Conservation (phyloP, 129 eudicot species). For the Cynara cardunculus region DNA sequence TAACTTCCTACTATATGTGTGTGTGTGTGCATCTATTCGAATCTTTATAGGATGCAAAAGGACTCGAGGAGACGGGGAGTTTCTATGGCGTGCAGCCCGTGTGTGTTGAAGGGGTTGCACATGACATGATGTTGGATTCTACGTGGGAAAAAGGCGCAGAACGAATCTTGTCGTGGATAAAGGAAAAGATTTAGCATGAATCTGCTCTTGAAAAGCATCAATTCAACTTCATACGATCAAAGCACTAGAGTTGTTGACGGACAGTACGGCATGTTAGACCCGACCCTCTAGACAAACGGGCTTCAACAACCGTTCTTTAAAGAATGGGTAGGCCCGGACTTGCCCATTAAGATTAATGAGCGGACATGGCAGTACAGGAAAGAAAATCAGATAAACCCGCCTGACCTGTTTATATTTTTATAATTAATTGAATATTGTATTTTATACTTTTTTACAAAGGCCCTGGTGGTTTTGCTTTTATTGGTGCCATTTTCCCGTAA, state of each 20-base stretch:
- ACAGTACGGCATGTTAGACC: background rate
- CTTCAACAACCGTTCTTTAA: background rate
- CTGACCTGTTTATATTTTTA: background rate
- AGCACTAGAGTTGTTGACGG: background rate
- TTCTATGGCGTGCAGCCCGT: slow-evolving; percentile 68
- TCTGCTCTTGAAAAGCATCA: background rate
- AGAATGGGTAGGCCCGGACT: background rate
- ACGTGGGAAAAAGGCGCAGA: slow-evolving; percentile 84
- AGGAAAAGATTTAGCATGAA: slow-evolving; percentile 11
- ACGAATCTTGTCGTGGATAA: slow-evolving; percentile 55
- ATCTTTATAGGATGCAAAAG: slow-evolving; percentile 65
- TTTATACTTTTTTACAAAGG: too few relatives aligned
- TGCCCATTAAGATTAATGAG: background rate
- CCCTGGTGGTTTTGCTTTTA: too few relatives aligned
- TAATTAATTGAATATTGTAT: too few relatives aligned
- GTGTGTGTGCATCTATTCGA: background rate
- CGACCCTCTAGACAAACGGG: background rate
- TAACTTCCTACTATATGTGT: background rate
- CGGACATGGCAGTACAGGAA: background rate
- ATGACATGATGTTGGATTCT: slow-evolving; percentile 89
- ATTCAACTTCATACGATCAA: background rate
- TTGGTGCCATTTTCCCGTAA: too few relatives aligned
- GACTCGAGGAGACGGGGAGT: slow-evolving; percentile 68
- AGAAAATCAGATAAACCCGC: background rate
- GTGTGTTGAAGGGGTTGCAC: slow-evolving; percentile 77